Percentiles rank a stretch among this genome's conserved stretches.
These are phyloP conservation scores for Conidiobolus coronatus DNA, from an alignment of 371 early-diverging fungal genomes.

Conservation along the genomic window DNA sequence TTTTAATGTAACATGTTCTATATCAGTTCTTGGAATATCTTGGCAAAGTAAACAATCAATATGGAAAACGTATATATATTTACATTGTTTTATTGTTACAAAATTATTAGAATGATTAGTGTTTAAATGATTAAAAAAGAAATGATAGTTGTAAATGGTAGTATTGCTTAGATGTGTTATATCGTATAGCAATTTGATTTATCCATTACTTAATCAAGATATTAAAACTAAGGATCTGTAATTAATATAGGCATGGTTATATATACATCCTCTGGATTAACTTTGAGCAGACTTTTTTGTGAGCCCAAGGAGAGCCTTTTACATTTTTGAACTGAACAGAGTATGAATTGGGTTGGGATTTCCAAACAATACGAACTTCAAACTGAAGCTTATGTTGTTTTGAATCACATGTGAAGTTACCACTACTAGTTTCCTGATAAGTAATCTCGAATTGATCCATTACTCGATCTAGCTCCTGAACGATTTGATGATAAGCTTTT, in stretches of 20 bases:
- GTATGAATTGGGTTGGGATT: not conserved
- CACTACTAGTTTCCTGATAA: not conserved
- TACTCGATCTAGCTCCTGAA: slow-evolving; percentile 4
- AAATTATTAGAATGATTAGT: no score
- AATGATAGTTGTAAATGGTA: no score
- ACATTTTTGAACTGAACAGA: slow-evolving; percentile 1
- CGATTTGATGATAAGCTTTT: slow-evolving; percentile 4
- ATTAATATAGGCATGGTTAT: not conserved
- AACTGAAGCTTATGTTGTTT: slow-evolving; percentile 1
- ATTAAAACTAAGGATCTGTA: no score
- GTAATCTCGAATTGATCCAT: not conserved
- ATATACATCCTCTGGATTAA: slow-evolving; percentile 5
- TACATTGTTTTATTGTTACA: no score
- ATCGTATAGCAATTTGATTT: no score
- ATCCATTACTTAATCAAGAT: no score
- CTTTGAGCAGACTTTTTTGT: slow-evolving; percentile 4
- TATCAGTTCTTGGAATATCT: no score
- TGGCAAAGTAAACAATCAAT: no score
- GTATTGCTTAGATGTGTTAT: no score
- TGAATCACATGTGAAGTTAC: not conserved
- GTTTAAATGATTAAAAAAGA: no score
- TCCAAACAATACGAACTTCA: slow-evolving; percentile 4
- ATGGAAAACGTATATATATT: no score
- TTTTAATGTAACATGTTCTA: no score
- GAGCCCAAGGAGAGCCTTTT: slow-evolving; percentile 3